A percentile compares a stretch with the other conserved stretches of the same genome.
Evolutionary conservation across 495 filamentous ascomycete species (phyloP).

Genomic region (Penicillium cinerascens): DNA sequence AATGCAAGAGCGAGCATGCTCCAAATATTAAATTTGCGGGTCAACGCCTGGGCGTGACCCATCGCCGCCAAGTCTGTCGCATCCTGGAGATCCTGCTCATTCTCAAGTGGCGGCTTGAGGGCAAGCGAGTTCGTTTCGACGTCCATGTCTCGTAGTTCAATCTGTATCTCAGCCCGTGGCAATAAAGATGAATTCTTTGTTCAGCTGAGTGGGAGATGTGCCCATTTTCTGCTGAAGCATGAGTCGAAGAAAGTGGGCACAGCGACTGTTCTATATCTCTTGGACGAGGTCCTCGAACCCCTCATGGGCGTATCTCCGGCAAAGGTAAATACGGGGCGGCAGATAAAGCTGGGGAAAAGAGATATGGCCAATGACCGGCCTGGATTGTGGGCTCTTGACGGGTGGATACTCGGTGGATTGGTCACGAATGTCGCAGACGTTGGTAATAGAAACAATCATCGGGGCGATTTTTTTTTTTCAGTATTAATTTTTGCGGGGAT

Average conservation of each 20-base stretch:
- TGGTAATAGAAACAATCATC: constrained; percentile 19
- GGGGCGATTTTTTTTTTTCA: constrained; percentile 3
- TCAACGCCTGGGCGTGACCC: constrained; percentile 50
- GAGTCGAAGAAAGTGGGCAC: not conserved
- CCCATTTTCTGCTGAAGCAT: constrained; percentile 25
- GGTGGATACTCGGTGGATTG: constrained; percentile 11
- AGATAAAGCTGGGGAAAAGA: constrained; percentile 24
- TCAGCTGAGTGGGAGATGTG: constrained; percentile 6
- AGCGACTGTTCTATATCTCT: constrained; percentile 19
- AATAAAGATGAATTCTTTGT: constrained; percentile 8
- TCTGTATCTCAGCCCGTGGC: constrained; percentile 8
- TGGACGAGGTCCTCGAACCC: not conserved
- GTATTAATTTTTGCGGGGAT: constrained; percentile 22
- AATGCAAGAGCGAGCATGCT: constrained; percentile 48
- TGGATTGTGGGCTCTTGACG: not conserved
- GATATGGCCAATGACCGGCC: constrained; percentile 12
- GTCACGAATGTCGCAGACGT: constrained; percentile 14
- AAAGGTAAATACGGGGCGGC: constrained; percentile 11
- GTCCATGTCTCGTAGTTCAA: constrained; percentile 38
- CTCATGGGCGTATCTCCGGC: not conserved
- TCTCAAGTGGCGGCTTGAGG: constrained; percentile 30
- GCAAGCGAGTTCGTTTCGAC: constrained; percentile 28
- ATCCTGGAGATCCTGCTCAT: constrained; percentile 44
- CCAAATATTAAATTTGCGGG: constrained; percentile 47
- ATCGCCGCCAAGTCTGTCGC: constrained; percentile 48